Base-by-base conservation (phyloP, 371 early-diverging fungal genomes). In the Apophysomyces trapeziformis region DNA sequence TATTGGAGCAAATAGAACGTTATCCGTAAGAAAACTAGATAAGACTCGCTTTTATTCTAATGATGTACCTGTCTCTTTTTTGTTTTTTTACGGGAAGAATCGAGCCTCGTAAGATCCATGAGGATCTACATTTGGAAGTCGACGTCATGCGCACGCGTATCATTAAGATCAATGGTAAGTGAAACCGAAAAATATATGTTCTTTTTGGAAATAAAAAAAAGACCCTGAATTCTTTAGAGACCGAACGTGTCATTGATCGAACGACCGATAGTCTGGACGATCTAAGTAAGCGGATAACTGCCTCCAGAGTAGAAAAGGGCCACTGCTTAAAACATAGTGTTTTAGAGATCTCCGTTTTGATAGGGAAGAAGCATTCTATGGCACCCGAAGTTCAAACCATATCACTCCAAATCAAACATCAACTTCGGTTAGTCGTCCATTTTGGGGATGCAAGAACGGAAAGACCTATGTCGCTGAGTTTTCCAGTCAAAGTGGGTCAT, bases 1-100 rank as follows among this genome's bases (percentile, higher is more conserved):
- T 41, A 8, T 41, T 41, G 13, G 13, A 41, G 1, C 41, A 41
- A 13, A 8, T 41, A 11, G 41, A 41, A 41, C 41, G 41, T 41
- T 41, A 41, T 41, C 41, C 41, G 41, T 41, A 41, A 8, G 41
- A 41, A 41, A 26, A 26, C 32, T 26, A 3, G 26, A 41, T 32
- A 32, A 60, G 61, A 41, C 45, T 57, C 7, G 60, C 60, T 66
- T 68, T 54, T 64, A 26, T 50, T 14, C 18, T 60, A 59, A 21
- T 57, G 14, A 18, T 26, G 32, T 26, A 26, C 32, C 32, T 26
- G 32, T 56, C 16, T 16, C 18, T 8, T 41, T 47, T 16, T 12
- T 8, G 13, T 13, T 41, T 13, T 41, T 41, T 41, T 13, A 41
- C 13, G 13, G 41, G 41, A 26, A 26, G 32, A 26, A 41, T 41